Percentiles rank a stretch among this genome's conserved stretches.
Conservation (phyloP, 2,329 filamentous ascomycete genomes). For the Penicillium hesseltinei region DNA sequence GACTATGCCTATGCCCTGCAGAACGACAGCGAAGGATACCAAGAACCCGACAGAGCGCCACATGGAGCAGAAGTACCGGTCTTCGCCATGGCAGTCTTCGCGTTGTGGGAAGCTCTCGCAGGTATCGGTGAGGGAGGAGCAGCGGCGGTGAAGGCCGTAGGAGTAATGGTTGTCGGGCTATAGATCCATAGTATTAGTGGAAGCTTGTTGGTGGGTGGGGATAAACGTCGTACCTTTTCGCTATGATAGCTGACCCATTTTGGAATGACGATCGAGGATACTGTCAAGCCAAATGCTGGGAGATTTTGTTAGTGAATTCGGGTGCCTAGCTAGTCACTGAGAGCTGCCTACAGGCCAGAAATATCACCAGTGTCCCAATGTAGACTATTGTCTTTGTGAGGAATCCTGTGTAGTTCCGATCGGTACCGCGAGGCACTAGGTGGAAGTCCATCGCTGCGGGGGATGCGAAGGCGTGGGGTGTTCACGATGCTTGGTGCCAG, state of each 20-base stretch:
- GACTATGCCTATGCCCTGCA: conserved; percentile 77
- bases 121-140: conserved; percentile 64
- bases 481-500: neutral
- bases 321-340: neutral
- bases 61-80: conserved; percentile 81
- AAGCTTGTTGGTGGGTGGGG: neutral
- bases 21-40: conserved; percentile 77
- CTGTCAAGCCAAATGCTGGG: conserved; percentile 46
- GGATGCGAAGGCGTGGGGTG: neutral
- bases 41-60: conserved; percentile 88
- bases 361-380: conserved; percentile 42
- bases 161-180: conserved; percentile 59
- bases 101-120: conserved; percentile 62
- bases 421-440: conserved; percentile 43
- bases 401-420: conserved; percentile 48
- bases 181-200: neutral
- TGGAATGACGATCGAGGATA: conserved; percentile 48
- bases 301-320: neutral
- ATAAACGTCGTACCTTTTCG: conserved; percentile 35
- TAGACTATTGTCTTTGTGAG: conserved; percentile 52
- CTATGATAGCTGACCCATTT: conserved; percentile 51
- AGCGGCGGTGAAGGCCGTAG: conserved; percentile 78
- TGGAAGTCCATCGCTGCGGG: conserved; percentile 41
- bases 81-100: conserved; percentile 64
- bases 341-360: conserved; percentile 41